Base-by-base conservation (phyloP, 345 rosid genomes). In the Nephelium lappaceum region DNA sequence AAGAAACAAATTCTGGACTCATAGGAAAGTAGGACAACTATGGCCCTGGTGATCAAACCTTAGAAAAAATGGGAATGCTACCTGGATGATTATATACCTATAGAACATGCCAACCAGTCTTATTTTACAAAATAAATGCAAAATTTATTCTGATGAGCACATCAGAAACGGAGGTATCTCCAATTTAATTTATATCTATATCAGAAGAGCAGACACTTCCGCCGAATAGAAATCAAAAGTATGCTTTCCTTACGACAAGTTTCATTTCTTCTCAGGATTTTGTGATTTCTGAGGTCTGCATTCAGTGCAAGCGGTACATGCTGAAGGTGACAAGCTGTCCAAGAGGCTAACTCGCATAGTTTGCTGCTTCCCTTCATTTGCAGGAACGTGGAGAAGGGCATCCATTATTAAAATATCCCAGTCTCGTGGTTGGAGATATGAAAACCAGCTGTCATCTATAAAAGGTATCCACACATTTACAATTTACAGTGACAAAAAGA, bases 401-500 rank as follows among this genome's bases (percentile, higher is more conserved):
- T 96, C 97, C 97, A 94, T 88, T 24, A 94, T 81, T 75, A 96
- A 85, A 80, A 94, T 89, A 66, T 96, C 93, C 99, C 99, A 93
- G 67, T 94, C 88, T 72, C 86, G 87, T 63, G 86, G 87, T 58
- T 78, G 87, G 19, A 91, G 63, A 80, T 69, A 88, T 36, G 98
- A 90, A 39, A 77, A 84, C 94, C 92, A 90, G 51, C 81, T 57
- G 39, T 81, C 82, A 77, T 85, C 94, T 92, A 88, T 39, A 6
- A 39, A 25, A 82, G 77, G 68, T 16, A 51, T 47, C 41, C 61
- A 61, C 38, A 66, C 25, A 39, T 23, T 58, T 57, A 19, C 27
- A 5, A 72, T 18, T 55, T 24, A 19, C 27, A 8, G 11, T 42
- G 24, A 24, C 27, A 12, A 15, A 15, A 38, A 43, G 23, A 60